Percentiles rank a stretch among this genome's conserved stretches.
These are phyloP conservation scores for Ascochyta clinopodiicola DNA, from an alignment of 2,329 filamentous ascomycete species.

Conservation along the genomic window DNA sequence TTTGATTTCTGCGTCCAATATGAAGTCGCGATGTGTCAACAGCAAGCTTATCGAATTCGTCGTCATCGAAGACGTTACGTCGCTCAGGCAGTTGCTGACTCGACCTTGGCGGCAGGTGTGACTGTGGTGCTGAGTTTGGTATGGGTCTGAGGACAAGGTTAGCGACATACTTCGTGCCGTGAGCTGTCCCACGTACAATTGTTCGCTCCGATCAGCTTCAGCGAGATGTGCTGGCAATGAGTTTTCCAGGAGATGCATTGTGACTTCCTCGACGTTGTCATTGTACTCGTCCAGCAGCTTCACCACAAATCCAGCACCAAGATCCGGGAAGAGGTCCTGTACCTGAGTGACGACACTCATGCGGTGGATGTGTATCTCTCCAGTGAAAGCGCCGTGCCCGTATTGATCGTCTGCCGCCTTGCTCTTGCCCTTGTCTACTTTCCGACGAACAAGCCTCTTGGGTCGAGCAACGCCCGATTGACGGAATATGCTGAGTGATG, in stretches of 20 bases:
- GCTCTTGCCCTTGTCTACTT: slow-evolving; percentile 71
- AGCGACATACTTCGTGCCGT: slow-evolving; percentile 6
- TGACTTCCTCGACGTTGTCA: slow-evolving; percentile 78
- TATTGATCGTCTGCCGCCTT: slow-evolving; percentile 45
- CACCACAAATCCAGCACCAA: slow-evolving; percentile 82
- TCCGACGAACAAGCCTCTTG: slow-evolving; percentile 61
- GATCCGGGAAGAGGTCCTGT: slow-evolving; percentile 90
- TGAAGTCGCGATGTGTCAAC: slow-evolving; percentile 73
- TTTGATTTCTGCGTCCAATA: slow-evolving; percentile 73
- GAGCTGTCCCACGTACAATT: slow-evolving; percentile 54
- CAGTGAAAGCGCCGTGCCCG: slow-evolving; percentile 44
- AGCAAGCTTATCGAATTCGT: slow-evolving; percentile 74
- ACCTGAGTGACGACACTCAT: slow-evolving; percentile 87
- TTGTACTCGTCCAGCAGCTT: slow-evolving; percentile 80
- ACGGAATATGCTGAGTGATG: slow-evolving; percentile 65
- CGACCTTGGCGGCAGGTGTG: slow-evolving; percentile 62
- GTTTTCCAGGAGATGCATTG: slow-evolving; percentile 81
- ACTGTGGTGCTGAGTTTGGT: slow-evolving; percentile 21
- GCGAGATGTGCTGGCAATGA: slow-evolving; percentile 74
- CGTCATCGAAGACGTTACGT: slow-evolving; percentile 76
- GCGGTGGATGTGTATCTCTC: slow-evolving; percentile 74
- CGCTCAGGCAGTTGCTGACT: slow-evolving; percentile 65
- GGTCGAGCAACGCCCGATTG: slow-evolving; percentile 59
- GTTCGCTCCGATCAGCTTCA: slow-evolving; percentile 67
- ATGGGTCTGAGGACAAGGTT: slow-evolving; percentile 26